Base-by-base conservation (phyloP, 2,329 filamentous ascomycete species). In the Pyrenophora teres region DNA sequence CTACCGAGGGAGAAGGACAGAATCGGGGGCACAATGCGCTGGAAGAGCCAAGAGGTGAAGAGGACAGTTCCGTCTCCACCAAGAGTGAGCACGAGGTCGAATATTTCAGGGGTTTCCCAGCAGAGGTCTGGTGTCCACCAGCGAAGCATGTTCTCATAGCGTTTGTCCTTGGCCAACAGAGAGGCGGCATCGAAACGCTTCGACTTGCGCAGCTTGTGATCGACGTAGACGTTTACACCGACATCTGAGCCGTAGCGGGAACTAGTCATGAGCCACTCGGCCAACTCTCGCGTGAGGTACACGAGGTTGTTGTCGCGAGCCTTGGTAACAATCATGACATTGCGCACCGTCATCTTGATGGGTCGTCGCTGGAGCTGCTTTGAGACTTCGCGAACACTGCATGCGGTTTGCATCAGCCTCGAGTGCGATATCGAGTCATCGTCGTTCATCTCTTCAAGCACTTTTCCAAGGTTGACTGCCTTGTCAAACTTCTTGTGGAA, bases 251-350 rank as follows among this genome's bases (percentile, higher is more conserved):
- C 91, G 71, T 99, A 96, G 40, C 94, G 86, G 10, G 94, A 92
- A 2, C 92, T 97, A 55, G 83, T 84, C 54, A 99, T 83, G 30
- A 99, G 81, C 91, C 93, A 99, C 62, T 87, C 84, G 9, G 93
- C 81, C 52, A 99, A 79, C 72, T 99, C 92, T 52, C 90, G 84
- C 1, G 94, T 99, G 62, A 97, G 80, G 62, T 89, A 84, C 30
- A 99, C 93, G 13, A 99, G 82, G 63, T 90, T 86, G 70, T 99
- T 97, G 77, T 99, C 94, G 57, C 94, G 86, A 18, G 94, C 94
- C 76, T 97, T 99, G 56, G 94, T 99, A 59, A 99, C 90, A 67
- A 99, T 96, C 94, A 99, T 97, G 68, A 99, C 85, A 72, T 91
- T 97, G 68, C 85, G 86, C 40, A 99, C 92, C 9, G 92, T 92